A percentile compares a stretch with the other conserved stretches of the same genome.
Conservation (phyloP, 192 early-diverging fungal genomes). For the Gonapodya prolifera region DNA sequence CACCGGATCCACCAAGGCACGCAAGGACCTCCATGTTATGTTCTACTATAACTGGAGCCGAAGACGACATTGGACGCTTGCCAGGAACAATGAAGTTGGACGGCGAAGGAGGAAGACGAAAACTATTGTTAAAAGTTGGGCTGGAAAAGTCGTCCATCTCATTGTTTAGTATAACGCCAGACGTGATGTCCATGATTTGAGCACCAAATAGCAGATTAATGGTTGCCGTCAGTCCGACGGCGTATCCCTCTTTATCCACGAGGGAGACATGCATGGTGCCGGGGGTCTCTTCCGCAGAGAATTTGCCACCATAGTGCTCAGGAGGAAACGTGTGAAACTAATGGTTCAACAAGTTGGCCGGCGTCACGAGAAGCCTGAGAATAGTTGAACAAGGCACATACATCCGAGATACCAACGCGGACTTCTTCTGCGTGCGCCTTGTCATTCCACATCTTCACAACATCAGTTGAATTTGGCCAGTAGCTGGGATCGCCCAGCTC, state of each 20-base stretch:
- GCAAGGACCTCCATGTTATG: conserved; percentile 50
- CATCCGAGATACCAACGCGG: too few species aligned
- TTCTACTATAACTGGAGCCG: conserved; percentile 52
- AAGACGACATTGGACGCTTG: conserved; percentile 72
- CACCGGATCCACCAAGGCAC: conserved; percentile 68
- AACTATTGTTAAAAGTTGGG: conserved; percentile 36
- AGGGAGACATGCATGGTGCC: conserved; percentile 88
- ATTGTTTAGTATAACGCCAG: neutral
- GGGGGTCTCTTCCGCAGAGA: conserved; percentile 62
- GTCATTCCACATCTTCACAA: too few species aligned
- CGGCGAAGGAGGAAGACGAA: conserved; percentile 71
- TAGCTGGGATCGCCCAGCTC: conserved; percentile 64
- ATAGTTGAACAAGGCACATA: too few species aligned
- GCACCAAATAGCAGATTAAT: conserved; percentile 20
- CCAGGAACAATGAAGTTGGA: conserved; percentile 71
- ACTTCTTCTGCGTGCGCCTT: too few species aligned
- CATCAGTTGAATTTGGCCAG: conserved; percentile 41
- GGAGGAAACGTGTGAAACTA: conserved; percentile 45
- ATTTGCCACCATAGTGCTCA: conserved; percentile 66
- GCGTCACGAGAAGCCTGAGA: too few species aligned
- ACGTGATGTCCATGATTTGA: neutral
- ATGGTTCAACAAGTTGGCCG: too few species aligned
- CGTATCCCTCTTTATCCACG: conserved; percentile 55
- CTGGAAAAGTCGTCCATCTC: neutral
- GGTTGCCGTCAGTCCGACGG: conserved; percentile 79